Base-by-base conservation (phyloP, 345 rosid genomes). In the Heritiera littoralis region DNA sequence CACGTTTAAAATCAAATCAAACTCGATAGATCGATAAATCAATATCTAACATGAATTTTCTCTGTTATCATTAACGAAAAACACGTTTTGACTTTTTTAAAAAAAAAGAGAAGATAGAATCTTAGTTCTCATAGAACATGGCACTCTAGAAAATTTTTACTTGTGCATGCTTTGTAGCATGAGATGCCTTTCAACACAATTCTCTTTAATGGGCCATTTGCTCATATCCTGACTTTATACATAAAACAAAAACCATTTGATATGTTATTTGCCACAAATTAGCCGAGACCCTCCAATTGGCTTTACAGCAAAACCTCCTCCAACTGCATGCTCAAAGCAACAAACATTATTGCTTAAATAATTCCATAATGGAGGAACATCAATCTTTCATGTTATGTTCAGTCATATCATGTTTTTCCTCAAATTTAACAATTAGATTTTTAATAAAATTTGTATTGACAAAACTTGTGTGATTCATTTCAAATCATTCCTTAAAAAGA, bases 241-340 rank as follows among this genome's bases (percentile, higher is more conserved):
- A 73, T 75, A 59, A 75, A 75, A 75, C 78, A 75, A 74, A 74
- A 75, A 41, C 6, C 18, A 58, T 74, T 75, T 20, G 41, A 20
- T 74, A 14, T 38, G 13, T 40, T 66, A 66, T 66, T 35, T 28
- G 66, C 66, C 48, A 66, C 23, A 2, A 59, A 52, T 14, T 54
- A 5, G 48, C 30, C 12, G 20, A 55, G 76, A 54, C 45, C 61
- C 63, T 72, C 59, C 48, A 17, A 35, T 72, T 32, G 30, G 76
- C 20, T 28, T 72, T 38, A 72, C 63, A 54, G 63, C 32, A 35
- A 55, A 35, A 18, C 38, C 30, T 35, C 76, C 64, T 73, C 65
- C 77, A 55, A 73, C 38, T 55, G 49, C 41, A 49, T 17, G 58
- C 77, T 10, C 49, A 6, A 56, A 74, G 49, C 28, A 55, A 45